Evolutionary conservation across 805 yeast genomes (phyloP), one percentile per base, ranked within the genome.

Genomic region (Phaffomyces antillensis): DNA sequence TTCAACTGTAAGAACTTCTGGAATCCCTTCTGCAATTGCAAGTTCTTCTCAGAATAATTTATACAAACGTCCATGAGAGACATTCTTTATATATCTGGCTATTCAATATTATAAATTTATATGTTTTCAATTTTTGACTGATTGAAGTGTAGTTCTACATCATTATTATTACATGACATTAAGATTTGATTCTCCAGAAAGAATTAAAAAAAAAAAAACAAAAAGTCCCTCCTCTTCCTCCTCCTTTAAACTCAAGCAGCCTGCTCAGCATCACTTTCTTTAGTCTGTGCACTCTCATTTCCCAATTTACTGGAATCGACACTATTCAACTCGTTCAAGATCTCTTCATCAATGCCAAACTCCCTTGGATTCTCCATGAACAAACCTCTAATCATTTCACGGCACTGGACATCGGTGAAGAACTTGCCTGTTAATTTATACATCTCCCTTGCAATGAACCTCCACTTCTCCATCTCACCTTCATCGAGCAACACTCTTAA

Each of bases 391-490:
- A 81, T 62, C 30, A 80, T 56, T 33, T 74, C 79, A 42, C 82
- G 73, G 48, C 85, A 73, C 50, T 79, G 82, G 30, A 61, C 66
- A 26, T 75, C 72, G 15, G 78, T 65, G 52, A 76, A 76, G 39
- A 62, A 54, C 52, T 75, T 76, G 17, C 79, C 78, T 8, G 68
- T 62, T 18, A 62, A 53, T 49, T 79, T 76, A 43, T 75, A 71
- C 45, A 84, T 67, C 55, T 84, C 89, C 34, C 71, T 64, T 13
- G 86, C 70, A n/a, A 85, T 68, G 54, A 68, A 80, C 40, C 71
- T 66, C 84, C 88, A 80, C 55, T 84, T 84, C 47, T 81, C 87
- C 36, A 75, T 51, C 55, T 84, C 91, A 1, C 83, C 88, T 37
- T 75, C 80, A 55, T 84, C 90, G 9, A 83, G 62, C n/a, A 79